Conservation (phyloP, 257 asterid genomes). For the Nicotiana knightiana region DNA sequence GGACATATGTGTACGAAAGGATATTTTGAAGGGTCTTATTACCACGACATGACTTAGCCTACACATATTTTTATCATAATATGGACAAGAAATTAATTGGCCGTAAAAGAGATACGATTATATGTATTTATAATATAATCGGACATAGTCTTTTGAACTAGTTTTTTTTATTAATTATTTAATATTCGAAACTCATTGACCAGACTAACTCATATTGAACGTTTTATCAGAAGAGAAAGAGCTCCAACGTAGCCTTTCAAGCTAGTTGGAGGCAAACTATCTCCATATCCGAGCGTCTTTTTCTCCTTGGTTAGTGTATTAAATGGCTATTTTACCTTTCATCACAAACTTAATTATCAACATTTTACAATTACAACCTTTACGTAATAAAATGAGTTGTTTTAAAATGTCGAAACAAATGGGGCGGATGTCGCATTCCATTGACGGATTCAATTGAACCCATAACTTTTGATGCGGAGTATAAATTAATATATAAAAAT, state of each 20-base stretch:
- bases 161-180: rapidly evolving
- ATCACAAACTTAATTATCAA: neutral
- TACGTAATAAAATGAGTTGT: neutral
- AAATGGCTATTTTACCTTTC: neutral
- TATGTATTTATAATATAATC: no score
- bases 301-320: neutral
- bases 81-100: neutral
- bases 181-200: no score
- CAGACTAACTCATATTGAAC: no score
- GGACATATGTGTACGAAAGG: neutral
- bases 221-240: no score
- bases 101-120: no score
- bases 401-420: neutral
- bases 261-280: neutral
- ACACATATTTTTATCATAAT: neutral
- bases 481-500: no score
- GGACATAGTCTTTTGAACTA: no score
- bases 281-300: neutral
- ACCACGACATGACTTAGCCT: neutral
- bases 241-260: neutral
- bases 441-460: no score
- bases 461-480: no score
- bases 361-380: neutral
- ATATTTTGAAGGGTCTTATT: neutral
- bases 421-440: no score